Evolutionary conservation across 1,284 basidiomycete genomes (phyloP).

Genomic region (Hemileia vastatrix): DNA sequence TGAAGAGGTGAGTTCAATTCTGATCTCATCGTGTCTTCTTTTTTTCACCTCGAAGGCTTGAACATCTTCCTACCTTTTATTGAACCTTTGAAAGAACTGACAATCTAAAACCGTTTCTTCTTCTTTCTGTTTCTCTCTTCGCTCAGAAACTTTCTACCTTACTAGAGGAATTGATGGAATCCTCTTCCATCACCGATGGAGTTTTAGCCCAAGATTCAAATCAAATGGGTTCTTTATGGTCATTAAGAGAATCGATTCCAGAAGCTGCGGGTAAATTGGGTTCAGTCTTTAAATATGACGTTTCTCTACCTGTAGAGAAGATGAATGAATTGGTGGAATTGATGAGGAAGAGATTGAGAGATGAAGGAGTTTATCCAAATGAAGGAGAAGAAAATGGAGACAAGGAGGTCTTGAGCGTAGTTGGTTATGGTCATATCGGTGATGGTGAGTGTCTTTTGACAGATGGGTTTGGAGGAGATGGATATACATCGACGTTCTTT

Average conservation of each 20-base stretch:
- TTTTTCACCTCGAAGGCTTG: too few species aligned
- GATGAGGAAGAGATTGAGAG: slow-evolving; percentile 62
- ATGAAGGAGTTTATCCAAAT: too few species aligned
- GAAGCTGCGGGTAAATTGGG: slow-evolving; percentile 91
- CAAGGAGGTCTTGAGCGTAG: slow-evolving; percentile 71
- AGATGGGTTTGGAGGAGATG: too few species aligned
- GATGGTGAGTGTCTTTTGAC: too few species aligned
- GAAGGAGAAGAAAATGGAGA: too few species aligned
- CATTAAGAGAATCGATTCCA: slow-evolving; percentile 83
- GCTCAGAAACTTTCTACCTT: slow-evolving; percentile 82
- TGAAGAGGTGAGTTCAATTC: too few species aligned
- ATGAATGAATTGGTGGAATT: slow-evolving; percentile 84
- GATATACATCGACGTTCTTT: too few species aligned
- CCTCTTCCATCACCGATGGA: slow-evolving; percentile 72
- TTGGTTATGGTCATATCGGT: slow-evolving; percentile 93
- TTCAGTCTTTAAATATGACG: slow-evolving; percentile 94
- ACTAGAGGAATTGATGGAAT: slow-evolving; percentile 68
- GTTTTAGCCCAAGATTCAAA: slow-evolving; percentile 84
- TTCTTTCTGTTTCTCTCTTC: too few species aligned
- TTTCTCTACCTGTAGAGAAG: slow-evolving; percentile 75
- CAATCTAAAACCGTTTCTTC: too few species aligned
- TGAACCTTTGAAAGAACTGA: too few species aligned
- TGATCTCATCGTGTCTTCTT: too few species aligned
- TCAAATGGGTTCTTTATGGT: slow-evolving; percentile 84
- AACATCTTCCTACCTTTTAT: too few species aligned